Conservation (phyloP, 306 rosid genomes). For the Fragaria iinumae region DNA sequence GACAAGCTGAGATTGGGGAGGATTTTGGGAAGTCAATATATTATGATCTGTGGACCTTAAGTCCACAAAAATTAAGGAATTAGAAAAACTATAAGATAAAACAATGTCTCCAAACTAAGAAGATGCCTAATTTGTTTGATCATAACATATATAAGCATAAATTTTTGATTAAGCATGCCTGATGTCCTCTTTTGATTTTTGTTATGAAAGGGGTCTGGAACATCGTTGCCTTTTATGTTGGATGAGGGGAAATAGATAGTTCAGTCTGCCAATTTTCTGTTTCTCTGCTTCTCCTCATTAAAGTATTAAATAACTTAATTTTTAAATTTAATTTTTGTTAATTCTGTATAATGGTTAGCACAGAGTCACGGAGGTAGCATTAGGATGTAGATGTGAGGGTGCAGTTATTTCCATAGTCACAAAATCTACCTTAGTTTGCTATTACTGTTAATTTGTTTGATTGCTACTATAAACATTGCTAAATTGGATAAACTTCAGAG, state of each 20-base stretch:
- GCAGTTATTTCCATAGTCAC: neutral
- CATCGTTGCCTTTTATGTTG: neutral
- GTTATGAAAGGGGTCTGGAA: neutral
- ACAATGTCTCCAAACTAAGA: neutral
- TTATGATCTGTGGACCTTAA: neutral
- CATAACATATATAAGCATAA: neutral
- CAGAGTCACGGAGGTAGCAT: neutral
- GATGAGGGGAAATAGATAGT: neutral
- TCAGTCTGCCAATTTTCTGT: neutral
- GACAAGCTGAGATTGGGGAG: neutral
- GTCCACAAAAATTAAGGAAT: neutral
- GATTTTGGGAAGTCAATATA: neutral
- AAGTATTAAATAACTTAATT: too few species aligned
- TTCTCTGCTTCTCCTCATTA: too few species aligned
- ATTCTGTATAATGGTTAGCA: neutral
- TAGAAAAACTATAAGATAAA: neutral
- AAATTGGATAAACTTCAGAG: neutral
- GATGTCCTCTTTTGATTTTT: neutral
- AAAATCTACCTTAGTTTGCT: neutral
- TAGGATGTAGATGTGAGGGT: neutral
- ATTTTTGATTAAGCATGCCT: neutral
- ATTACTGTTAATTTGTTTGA: neutral
- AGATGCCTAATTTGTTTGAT: neutral
- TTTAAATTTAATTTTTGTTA: too few species aligned
- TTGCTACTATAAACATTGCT: neutral